Conservation (phyloP, 805 yeast species). For the Myxozyma kluyveri region DNA sequence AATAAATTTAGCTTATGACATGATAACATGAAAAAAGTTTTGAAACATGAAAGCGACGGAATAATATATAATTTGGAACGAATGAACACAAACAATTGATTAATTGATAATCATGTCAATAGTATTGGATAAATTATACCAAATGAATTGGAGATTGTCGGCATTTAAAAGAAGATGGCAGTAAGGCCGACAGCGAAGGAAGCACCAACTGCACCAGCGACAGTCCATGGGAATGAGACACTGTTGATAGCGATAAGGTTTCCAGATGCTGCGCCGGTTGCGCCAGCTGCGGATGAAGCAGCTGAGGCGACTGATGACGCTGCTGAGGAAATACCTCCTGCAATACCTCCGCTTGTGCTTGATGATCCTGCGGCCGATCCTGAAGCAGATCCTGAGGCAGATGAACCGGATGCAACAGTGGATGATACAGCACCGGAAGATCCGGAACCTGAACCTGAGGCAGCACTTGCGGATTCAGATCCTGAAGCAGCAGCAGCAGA, state of each 20-base stretch:
- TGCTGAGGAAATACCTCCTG: not conserved
- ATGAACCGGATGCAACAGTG: not conserved
- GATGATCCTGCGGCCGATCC: not conserved
- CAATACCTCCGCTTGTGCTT: too few species aligned
- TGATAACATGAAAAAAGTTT: too few species aligned
- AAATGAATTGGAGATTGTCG: too few species aligned
- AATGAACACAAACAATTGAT: too few species aligned
- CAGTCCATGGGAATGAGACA: slow-evolving; percentile 4
- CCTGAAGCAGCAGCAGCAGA: slow-evolving; percentile 1
- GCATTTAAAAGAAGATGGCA: slow-evolving; percentile 3
- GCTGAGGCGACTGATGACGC: not conserved
- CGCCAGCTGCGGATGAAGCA: not conserved
- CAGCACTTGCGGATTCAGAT: slow-evolving; percentile 1
- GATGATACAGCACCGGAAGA: slow-evolving; percentile 3
- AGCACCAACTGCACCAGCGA: slow-evolving; percentile 15
- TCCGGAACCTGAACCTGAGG: slow-evolving; percentile 7
- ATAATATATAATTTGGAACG: too few species aligned
- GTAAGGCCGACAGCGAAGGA: slow-evolving; percentile 13
- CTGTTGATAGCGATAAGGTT: not conserved
- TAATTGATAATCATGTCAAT: too few species aligned
- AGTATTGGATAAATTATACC: too few species aligned
- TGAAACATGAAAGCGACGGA: too few species aligned
- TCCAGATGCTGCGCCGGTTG: slow-evolving; percentile 6
- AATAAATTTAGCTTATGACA: too few species aligned
- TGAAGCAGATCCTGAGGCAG: not conserved